These are phyloP conservation scores for Wickerhamiella dianesei DNA, from an alignment of 805 yeast genomes.

Conservation along the genomic window DNA sequence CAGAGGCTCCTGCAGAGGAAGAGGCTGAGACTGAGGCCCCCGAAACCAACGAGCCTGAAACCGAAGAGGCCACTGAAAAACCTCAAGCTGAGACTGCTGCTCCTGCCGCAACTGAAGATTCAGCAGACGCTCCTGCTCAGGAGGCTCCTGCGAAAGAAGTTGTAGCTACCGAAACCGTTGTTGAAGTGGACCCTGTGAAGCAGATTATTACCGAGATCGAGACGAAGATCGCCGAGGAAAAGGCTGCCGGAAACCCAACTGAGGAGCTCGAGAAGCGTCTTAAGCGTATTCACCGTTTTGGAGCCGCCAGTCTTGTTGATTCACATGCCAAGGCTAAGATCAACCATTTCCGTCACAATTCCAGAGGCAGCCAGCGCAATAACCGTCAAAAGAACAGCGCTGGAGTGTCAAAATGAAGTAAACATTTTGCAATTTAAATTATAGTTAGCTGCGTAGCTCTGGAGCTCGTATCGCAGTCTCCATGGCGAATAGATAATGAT, in stretches of 20 bases:
- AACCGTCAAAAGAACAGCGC: neutral
- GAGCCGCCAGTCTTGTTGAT: conserved; percentile 34
- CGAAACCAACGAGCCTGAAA: conserved; percentile 12
- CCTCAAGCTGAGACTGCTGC: conserved; percentile 17
- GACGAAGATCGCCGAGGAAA: conserved; percentile 56
- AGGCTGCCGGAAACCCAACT: conserved; percentile 52
- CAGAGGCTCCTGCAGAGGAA: conserved; percentile 7
- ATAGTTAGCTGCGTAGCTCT: too few relatives aligned
- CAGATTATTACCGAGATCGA: conserved; percentile 54
- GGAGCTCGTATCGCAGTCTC: neutral
- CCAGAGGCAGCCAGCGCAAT: neutral
- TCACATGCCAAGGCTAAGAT: conserved; percentile 8
- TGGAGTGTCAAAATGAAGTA: neutral
- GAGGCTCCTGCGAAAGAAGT: conserved; percentile 3
- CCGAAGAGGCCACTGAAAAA: conserved; percentile 12
- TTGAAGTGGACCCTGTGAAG: conserved; percentile 55
- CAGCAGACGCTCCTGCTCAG: conserved; percentile 3
- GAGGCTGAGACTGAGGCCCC: conserved; percentile 11
- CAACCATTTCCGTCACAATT: neutral
- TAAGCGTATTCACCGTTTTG: conserved; percentile 70
- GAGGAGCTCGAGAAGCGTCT: conserved; percentile 47
- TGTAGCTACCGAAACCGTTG: conserved; percentile 5
- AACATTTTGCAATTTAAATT: neutral
- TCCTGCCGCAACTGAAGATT: too few relatives aligned
- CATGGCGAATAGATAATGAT: too few relatives aligned